These are phyloP conservation scores for Botrytis galanthina DNA, from an alignment of 2,329 filamentous ascomycete species.

Conservation along the genomic window DNA sequence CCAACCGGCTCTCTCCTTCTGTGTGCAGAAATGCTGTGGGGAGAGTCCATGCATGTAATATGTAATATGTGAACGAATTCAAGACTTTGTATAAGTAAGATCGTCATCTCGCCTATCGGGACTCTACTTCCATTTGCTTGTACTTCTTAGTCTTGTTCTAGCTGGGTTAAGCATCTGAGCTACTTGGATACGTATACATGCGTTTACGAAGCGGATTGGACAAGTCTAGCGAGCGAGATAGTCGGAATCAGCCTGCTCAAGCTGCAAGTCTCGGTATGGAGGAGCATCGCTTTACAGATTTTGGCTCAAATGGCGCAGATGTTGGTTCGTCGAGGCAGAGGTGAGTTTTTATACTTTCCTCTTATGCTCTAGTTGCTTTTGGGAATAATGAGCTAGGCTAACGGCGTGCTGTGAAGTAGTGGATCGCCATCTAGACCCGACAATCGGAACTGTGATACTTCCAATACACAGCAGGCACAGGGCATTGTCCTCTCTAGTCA, in stretches of 20 bases:
- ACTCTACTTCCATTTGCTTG: not conserved
- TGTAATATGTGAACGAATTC: not conserved
- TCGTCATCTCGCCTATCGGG: not conserved
- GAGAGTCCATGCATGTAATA: not conserved
- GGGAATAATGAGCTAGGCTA: not conserved
- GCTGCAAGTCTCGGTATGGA: constrained; percentile 3
- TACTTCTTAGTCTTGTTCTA: not conserved
- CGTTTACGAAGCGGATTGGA: constrained; percentile 23
- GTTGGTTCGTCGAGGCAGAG: constrained; percentile 1
- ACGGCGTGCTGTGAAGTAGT: not conserved
- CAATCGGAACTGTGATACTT: not conserved
- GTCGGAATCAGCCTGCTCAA: not conserved
- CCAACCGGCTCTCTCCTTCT: not conserved
- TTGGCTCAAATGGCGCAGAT: constrained; percentile 5
- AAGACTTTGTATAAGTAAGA: constrained; percentile 4
- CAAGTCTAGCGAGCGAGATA: not conserved
- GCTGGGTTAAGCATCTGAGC: not conserved
- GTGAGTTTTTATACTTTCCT: not conserved
- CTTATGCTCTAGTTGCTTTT: not conserved
- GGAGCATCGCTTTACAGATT: constrained; percentile 3
- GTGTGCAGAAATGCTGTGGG: not conserved
- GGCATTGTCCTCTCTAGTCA: not conserved
- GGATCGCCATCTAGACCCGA: not conserved
- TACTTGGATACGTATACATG: constrained; percentile 18
- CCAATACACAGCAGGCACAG: not conserved